Evolutionary conservation across 2,329 filamentous ascomycete genomes (phyloP).

Genomic region (Dactylellina haptotyla): DNA sequence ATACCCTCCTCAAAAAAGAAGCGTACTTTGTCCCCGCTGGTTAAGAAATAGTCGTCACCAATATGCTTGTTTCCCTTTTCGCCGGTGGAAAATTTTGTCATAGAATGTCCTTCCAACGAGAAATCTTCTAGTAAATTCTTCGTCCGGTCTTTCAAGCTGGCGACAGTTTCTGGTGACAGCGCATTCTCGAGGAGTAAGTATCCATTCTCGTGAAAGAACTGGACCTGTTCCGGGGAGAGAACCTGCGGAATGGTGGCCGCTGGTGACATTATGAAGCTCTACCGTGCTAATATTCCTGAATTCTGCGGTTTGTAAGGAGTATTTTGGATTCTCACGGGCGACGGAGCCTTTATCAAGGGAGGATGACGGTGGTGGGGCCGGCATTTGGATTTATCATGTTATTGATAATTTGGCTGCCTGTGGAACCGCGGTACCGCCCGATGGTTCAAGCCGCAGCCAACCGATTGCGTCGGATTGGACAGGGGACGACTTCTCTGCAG

Average conservation of each 20-base stretch:
- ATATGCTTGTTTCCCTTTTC: constrained; percentile 75
- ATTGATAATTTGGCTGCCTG: neutral
- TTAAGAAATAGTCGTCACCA: constrained; percentile 93
- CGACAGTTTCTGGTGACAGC: constrained; percentile 73
- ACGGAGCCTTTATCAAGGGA: neutral
- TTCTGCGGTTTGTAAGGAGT: too few relatives aligned
- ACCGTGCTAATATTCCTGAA: neutral
- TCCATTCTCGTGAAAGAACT: constrained; percentile 80
- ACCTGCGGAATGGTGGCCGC: constrained; percentile 61
- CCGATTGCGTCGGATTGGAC: too few relatives aligned
- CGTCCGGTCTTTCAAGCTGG: constrained; percentile 77
- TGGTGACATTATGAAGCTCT: constrained; percentile 25
- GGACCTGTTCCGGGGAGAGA: constrained; percentile 76
- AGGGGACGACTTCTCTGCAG: too few relatives aligned
- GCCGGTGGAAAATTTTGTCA: constrained; percentile 93
- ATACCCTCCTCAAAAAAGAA: constrained; percentile 92
- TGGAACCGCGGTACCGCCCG: constrained; percentile 5
- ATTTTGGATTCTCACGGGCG: too few relatives aligned
- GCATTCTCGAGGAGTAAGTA: constrained; percentile 88
- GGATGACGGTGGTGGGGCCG: constrained; percentile 2
- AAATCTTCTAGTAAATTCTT: constrained; percentile 77
- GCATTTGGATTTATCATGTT: neutral
- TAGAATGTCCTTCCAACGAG: constrained; percentile 82
- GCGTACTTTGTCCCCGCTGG: constrained; percentile 86
- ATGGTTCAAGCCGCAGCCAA: constrained; percentile 6